Percentiles rank a stretch among this genome's conserved stretches.
Conservation (phyloP, 2,329 filamentous ascomycete species). For the Sclerotinia subarctica region DNA sequence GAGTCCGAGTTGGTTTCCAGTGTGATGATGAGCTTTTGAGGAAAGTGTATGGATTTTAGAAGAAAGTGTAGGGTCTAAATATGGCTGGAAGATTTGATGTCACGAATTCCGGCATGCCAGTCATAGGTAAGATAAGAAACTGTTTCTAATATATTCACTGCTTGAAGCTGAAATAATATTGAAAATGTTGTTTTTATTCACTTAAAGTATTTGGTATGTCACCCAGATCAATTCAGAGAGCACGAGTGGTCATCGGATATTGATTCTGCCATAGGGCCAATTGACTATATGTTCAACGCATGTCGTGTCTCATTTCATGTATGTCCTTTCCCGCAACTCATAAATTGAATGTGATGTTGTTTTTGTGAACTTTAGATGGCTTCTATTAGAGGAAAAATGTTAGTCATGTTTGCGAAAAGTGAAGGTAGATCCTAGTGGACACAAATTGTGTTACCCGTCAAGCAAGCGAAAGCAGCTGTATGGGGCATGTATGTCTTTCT, state of each 20-base stretch:
- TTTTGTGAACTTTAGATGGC: neutral
- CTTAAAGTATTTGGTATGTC: neutral
- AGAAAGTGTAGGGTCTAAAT: neutral
- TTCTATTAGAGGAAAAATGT: neutral
- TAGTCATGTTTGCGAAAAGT: neutral
- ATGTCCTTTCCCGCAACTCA: neutral
- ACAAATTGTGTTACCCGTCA: neutral
- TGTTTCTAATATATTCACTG: neutral
- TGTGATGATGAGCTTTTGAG: neutral
- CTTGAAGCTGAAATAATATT: neutral
- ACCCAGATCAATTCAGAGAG: neutral
- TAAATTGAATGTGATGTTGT: neutral
- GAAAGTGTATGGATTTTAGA: neutral
- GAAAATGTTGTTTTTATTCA: neutral
- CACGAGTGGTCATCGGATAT: neutral
- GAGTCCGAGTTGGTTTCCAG: neutral
- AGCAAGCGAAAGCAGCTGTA: neutral
- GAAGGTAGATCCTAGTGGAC: accelerated
- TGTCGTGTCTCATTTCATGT: neutral
- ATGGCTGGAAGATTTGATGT: neutral
- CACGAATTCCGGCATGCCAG: neutral
- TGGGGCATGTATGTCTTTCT: neutral
- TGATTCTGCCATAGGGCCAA: too few relatives aligned
- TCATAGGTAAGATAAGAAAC: neutral
- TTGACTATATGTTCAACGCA: neutral